Evolutionary conservation across 106 monocot genomes (phyloP).

Genomic region (Phalaenopsis equestris): DNA sequence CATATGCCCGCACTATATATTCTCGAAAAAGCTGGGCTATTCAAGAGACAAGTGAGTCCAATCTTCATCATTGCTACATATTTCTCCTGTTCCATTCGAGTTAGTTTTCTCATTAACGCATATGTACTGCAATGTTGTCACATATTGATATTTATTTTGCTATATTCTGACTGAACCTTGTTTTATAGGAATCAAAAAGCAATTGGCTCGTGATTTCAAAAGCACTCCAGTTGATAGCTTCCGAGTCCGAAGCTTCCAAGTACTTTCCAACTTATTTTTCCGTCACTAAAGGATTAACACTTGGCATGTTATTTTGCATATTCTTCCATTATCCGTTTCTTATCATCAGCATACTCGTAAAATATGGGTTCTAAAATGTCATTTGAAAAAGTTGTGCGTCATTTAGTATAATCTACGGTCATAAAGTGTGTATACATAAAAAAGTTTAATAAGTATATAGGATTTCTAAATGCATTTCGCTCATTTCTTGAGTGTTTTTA

Average conservation of each 20-base stretch:
- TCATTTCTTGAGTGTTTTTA: background rate
- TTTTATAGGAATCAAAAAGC: conserved; percentile 73
- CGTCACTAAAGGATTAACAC: no score
- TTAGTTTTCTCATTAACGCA: conserved; percentile 2
- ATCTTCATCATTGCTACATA: background rate
- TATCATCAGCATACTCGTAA: no score
- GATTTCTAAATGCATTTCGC: background rate
- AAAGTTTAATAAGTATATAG: background rate
- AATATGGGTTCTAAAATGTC: no score
- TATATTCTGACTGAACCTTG: conserved; percentile 8
- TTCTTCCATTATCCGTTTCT: no score
- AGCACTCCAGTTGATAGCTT: conserved; percentile 76
- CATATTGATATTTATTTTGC: conserved; percentile 1
- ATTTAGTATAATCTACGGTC: background rate
- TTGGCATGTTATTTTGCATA: no score
- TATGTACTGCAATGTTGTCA: background rate
- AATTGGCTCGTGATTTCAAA: conserved; percentile 66
- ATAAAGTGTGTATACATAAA: background rate
- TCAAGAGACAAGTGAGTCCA: conserved; percentile 52
- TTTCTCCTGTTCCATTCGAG: conserved; percentile 1
- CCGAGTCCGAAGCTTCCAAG: conserved; percentile 78
- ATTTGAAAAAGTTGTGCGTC: no score
- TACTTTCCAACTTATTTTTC: conserved; percentile 13
- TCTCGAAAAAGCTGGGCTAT: conserved; percentile 62
- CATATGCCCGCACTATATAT: conserved; percentile 56